Conservation (phyloP, 78 protist species). For the Anaeramoeba ignava region DNA sequence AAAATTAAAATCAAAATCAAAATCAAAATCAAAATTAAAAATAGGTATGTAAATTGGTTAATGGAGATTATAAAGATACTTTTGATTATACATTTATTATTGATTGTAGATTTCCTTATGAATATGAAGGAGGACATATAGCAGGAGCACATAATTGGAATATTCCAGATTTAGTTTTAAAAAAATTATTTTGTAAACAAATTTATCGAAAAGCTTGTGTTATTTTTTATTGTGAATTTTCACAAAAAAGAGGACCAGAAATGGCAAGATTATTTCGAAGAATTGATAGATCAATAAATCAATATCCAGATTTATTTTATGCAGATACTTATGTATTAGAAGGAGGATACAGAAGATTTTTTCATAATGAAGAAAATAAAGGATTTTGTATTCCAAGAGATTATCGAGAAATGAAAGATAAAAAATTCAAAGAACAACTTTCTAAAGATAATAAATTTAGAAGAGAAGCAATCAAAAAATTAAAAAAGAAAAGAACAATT, state of each 20-base stretch:
- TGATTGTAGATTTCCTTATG: conserved; percentile 54
- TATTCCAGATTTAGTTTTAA: not conserved
- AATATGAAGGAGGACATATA: conserved; percentile 60
- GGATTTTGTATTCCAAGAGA: too few relatives aligned
- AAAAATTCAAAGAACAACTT: too few relatives aligned
- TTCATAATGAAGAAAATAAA: too few relatives aligned
- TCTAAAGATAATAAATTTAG: too few relatives aligned
- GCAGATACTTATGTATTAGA: conserved; percentile 38
- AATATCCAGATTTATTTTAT: conserved; percentile 44
- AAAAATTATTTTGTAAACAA: conserved; percentile 16
- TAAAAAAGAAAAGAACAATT: too few relatives aligned
- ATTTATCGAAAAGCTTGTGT: conserved; percentile 11
- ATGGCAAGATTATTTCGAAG: conserved; percentile 27
- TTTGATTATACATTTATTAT: too few relatives aligned
- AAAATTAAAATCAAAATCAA: too few relatives aligned
- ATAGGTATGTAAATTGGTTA: too few relatives aligned
- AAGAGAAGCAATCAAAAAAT: too few relatives aligned
- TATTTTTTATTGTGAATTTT: conserved; percentile 62
- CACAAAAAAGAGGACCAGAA: conserved; percentile 49
- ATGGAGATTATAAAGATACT: too few relatives aligned
- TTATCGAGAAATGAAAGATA: too few relatives aligned
- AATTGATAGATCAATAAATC: conserved; percentile 29
- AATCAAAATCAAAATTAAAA: too few relatives aligned
- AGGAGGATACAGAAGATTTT: conserved; percentile 54
- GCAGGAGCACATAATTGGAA: conserved; percentile 44